Base-by-base conservation (phyloP, 139 green algal genomes). In the Tetraselmis chui region DNA sequence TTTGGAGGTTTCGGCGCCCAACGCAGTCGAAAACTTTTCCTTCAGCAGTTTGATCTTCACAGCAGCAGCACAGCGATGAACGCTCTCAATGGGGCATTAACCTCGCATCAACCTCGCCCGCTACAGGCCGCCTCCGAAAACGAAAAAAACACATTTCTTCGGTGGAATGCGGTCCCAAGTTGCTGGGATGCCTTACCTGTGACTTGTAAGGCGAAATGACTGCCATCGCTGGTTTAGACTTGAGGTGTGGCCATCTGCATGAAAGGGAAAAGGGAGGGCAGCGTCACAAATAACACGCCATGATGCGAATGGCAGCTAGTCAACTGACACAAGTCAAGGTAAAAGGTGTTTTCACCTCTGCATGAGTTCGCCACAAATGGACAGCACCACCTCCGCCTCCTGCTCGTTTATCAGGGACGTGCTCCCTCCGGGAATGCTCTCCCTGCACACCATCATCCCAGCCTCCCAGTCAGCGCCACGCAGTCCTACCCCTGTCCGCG, bases 181-280 rank as follows among this genome's bases (percentile, higher is more conserved):
- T 76, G 26, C 1, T 0, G 27, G 76, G 1, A 29, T 1, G 27
- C 24, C 87, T 28, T 23, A 95, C 93, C 89, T 97, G 94, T 1
- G 92, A 91, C 88, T 96, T 95, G 91, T 98, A 98, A 0, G 95
- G 94, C 11, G 92, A 95, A 84, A 98, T 98, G 84, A 98, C 85
- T 2, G 85, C 95, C 22, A 98, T 88, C n/a, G 86, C 84, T 23
- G 87, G 79, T 24, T 80, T 84, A 22, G 58, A 80, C 11, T 81
- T 77, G 76, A 96, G 86, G n/a, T 90, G 59, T 1, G 93, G 89
- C 83, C 91, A 89, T 18, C 45, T 67, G 45, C 45, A 18, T 18
- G 45, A n/a, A n/a, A n/a, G n/a, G n/a, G n/a, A n/a, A n/a, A n/a
- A n/a, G n/a, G n/a, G n/a, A n/a, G n/a, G n/a, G n/a, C n/a, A n/a